Base-by-base conservation (phyloP, 2,329 filamentous ascomycete genomes). In the Byssochlamys sp. region DNA sequence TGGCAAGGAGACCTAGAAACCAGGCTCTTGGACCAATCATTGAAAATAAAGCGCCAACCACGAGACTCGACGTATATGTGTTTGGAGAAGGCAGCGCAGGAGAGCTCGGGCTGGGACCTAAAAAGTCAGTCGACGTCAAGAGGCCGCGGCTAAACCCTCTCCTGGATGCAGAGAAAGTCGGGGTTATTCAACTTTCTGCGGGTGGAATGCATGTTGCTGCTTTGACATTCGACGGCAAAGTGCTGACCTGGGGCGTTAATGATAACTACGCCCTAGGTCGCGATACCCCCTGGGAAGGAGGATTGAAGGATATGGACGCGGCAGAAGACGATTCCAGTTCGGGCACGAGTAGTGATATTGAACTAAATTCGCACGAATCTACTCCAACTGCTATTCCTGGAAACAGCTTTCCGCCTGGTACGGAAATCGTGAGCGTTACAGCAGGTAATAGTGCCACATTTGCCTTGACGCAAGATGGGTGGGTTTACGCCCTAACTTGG, bases 161-260 rank as follows among this genome's bases (percentile, higher is more conserved):
- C 56, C 78, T 90, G n/a, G 72, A 76, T 14, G 75, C 80, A 3
- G 75, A 79, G 55, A 75, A 81, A 78, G 54, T 79, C 50, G 49
- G 80, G 71, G 67, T 85, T 70, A 48, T 75, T 67, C 4, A 83
- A 73, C 61, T 89, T 80, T 60, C 85, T 79, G 57, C 83, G 80
- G 55, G 86, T 59, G 89, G 88, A 55, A 91, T 92, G 86, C 90
- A 95, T 73, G 83, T 80, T 54, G 80, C 86, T 56, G 89, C 85
- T 4, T 75, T 94, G 52, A 92, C 89, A 51, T 80, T 84, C 59
- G 86, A 91, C 71, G 89, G 90, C 77, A 85, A 83, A 74, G 87
- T 94, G 63, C 74, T 91, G 56, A 91, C 88, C n/a, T 95, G 89
- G 90, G 90, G 90, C 55, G 89, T 92, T 63, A 94, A 94, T 69